Conservation (phyloP, 2,329 filamentous ascomycete genomes). For the Pestalotiopsis sp. region DNA sequence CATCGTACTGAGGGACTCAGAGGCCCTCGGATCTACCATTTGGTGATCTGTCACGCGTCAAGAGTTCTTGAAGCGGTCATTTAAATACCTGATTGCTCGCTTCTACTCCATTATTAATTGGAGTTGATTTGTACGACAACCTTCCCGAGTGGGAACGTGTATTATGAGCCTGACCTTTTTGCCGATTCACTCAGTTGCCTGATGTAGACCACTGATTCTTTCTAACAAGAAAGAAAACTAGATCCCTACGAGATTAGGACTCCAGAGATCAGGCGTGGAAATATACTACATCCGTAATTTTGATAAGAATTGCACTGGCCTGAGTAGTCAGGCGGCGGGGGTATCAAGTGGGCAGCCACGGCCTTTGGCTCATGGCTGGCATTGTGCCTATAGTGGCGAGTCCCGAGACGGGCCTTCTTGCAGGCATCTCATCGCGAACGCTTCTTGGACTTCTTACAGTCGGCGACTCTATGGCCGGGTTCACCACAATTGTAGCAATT, state of each 20-base stretch:
- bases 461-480: conserved; percentile 10
- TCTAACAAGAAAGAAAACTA: not conserved
- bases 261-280: not conserved
- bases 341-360: not conserved
- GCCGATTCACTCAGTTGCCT: conserved; percentile 7
- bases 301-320: not conserved
- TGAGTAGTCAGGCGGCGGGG: not conserved
- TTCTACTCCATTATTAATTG: not conserved
- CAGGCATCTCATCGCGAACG: conserved; percentile 6
- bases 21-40: not conserved
- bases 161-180: conserved; percentile 6
- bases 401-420: not conserved
- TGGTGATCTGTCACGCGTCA: not conserved
- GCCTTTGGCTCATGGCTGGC: not conserved
- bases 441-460: conserved; percentile 13
- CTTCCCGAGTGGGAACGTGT: conserved; percentile 9
- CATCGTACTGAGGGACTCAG: not conserved
- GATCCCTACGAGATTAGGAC: not conserved
- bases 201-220: not conserved
- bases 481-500: conserved; percentile 17
- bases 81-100: not conserved
- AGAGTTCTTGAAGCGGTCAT: not conserved
- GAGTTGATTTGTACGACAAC: not conserved
- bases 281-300: not conserved
- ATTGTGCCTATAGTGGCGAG: not conserved